These are phyloP conservation scores for Oryza meridionalis DNA, from an alignment of 176 grass and related monocot species.

Conservation along the genomic window DNA sequence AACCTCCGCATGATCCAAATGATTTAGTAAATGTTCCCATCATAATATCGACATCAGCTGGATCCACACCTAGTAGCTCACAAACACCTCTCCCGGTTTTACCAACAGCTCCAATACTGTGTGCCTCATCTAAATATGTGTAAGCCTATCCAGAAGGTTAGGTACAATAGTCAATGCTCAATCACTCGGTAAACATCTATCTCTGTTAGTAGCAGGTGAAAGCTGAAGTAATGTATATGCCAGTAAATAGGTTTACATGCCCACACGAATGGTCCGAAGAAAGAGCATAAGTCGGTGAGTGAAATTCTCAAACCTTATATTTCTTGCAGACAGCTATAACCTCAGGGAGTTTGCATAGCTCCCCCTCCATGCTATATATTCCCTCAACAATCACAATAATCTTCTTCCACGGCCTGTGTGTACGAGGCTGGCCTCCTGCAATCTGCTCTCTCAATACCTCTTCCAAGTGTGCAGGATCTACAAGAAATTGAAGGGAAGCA, in stretches of 20 bases:
- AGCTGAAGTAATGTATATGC: conserved; percentile 3
- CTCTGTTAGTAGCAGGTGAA: not conserved
- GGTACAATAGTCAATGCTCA: conserved; percentile 26
- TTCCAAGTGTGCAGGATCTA: conserved; percentile 88
- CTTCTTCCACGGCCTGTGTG: conserved; percentile 95
- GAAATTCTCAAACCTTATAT: conserved; percentile 73
- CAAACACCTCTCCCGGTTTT: conserved; percentile 87
- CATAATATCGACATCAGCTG: conserved; percentile 92
- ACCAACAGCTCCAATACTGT: conserved; percentile 94
- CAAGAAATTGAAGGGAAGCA: conserved; percentile 32
- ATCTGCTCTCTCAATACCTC: conserved; percentile 91
- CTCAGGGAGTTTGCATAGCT: conserved; percentile 87
- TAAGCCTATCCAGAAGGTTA: conserved; percentile 63
- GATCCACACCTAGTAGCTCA: conserved; percentile 86
- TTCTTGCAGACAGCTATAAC: conserved; percentile 93
- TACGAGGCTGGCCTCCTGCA: conserved; percentile 75
- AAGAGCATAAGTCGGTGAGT: conserved; percentile 17
- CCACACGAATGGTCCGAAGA: not conserved
- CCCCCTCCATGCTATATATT: conserved; percentile 99
- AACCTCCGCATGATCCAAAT: conserved; percentile 92
- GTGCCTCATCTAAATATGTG: conserved; percentile 94
- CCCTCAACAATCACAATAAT: conserved; percentile 96
- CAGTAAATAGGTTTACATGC: conserved; percentile 7
- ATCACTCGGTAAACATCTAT: not conserved
- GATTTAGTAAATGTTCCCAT: conserved; percentile 99